phyloP scores from a whole-genome alignment of 768 basidiomycete species.

The Guyanaporus albipodus region DNA sequence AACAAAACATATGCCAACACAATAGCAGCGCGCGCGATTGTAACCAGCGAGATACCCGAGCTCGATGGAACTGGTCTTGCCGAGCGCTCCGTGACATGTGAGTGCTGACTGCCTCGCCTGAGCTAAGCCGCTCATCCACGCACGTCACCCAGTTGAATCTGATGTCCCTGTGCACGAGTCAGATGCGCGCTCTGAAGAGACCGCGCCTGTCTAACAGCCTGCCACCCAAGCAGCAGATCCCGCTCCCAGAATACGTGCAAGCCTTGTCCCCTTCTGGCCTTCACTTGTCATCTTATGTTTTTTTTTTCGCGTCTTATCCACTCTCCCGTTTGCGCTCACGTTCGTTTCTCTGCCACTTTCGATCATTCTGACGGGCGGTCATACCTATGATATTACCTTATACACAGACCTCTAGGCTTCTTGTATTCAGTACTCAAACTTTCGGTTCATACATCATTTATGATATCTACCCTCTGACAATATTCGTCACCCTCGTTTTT shows the following conservation, averaged over 20 bases:
- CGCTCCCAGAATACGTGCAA: not conserved
- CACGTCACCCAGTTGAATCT: not conserved
- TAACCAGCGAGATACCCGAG: not conserved
- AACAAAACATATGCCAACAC: too few species aligned
- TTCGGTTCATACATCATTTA: slow-evolving; percentile 9
- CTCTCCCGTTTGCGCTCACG: slow-evolving; percentile 8
- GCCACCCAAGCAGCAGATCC: too few species aligned
- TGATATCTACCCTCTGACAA: slow-evolving; percentile 1
- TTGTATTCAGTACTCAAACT: too few species aligned
- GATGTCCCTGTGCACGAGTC: not conserved
- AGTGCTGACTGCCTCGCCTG: slow-evolving; percentile 4
- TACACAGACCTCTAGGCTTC: not conserved
- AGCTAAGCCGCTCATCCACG: slow-evolving; percentile 1
- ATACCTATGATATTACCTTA: slow-evolving; percentile 15
- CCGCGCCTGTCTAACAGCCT: not conserved
- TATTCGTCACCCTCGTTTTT: not conserved
- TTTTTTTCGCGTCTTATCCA: slow-evolving; percentile 4
- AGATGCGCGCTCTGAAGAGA: not conserved
- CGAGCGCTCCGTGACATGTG: slow-evolving; percentile 2
- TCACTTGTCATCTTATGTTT: not conserved
- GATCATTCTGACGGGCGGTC: slow-evolving; percentile 9
- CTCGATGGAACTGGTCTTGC: not conserved
- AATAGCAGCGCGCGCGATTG: not conserved
- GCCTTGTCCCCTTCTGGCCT: not conserved
- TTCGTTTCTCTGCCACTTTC: slow-evolving; percentile 8